These are phyloP conservation scores for Plantago rigida DNA, from an alignment of 305 asterid species.

Conservation along the genomic window DNA sequence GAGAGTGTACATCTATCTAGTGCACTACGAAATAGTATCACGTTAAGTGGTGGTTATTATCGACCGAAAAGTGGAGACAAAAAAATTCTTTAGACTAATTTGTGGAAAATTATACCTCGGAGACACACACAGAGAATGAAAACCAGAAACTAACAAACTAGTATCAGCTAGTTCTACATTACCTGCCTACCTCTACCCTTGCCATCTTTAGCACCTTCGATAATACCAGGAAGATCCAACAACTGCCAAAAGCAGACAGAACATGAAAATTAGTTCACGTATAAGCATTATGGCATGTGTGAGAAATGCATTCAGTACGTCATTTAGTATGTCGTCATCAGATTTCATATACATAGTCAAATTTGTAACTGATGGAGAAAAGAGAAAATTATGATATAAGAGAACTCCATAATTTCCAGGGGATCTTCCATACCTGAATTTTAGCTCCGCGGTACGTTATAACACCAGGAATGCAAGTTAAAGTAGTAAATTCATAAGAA, in stretches of 20 bases:
- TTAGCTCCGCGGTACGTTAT: conserved; percentile 89
- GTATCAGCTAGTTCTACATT: conserved; percentile 22
- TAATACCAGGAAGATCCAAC: conserved; percentile 94
- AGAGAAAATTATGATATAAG: too few species aligned
- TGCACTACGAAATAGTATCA: too few species aligned
- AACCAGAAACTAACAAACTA: conserved; percentile 5
- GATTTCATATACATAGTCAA: too few species aligned
- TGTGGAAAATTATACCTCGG: too few species aligned
- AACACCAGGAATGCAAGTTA: conserved; percentile 98
- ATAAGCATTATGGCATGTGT: not conserved
- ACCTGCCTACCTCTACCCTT: conserved; percentile 99
- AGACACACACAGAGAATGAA: not conserved
- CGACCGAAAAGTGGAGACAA: too few species aligned
- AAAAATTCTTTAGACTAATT: too few species aligned
- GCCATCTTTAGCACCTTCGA: conserved; percentile 99
- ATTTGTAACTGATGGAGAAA: too few species aligned
- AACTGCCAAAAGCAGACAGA: conserved; percentile 47
- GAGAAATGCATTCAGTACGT: not conserved
- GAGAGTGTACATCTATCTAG: too few species aligned
- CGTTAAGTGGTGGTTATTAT: too few species aligned
- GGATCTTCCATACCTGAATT: conserved; percentile 57
- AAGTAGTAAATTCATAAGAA: conserved; percentile 88
- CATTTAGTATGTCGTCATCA: too few species aligned
- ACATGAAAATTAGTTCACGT: conserved; percentile 1
- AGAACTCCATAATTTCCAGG: not conserved